Base-by-base conservation (phyloP, 2,329 filamentous ascomycete species). In the Mycosphaerella arachidis region DNA sequence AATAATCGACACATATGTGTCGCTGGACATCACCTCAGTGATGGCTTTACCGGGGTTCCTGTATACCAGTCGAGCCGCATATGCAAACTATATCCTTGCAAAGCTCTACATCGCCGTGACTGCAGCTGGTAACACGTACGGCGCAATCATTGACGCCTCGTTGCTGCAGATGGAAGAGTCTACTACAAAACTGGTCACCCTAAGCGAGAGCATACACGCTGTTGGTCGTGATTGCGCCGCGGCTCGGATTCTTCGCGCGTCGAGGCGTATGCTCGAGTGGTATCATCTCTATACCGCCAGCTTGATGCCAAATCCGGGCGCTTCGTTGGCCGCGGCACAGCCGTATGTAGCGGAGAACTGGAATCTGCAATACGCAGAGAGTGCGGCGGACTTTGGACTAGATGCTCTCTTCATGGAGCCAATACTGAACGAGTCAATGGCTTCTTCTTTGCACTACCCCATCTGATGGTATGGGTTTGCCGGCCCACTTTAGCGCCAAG, bases 71-170 rank as follows among this genome's bases (percentile, higher is more conserved):
- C 60, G 70, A 53, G 63, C 66, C 20, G 61, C 65, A 9, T 71
- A 70, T 52, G 66, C 66, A 3, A 58, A 66, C 12, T 70, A 66
- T 48, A 53, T 68, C 1, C 62, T 72, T 7, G 52, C 65, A n/a
- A 70, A 69, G 54, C 53, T 69, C 8, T 67, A 70, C 57, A 66
- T 71, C 20, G 68, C 69, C 8, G 59, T 64, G 4, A 67, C 66
- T 2, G 66, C 62, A 4, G 57, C 58, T 13, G 66, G 67, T 16
- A 71, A 67, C 58, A 69, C 70, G 4, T 65, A 64, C 18, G 66
- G 69, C 12, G 45, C 61, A 6, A 64, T 71, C 37, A 60, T 73
- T 43, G 64, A 66, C 16, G 57, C 63, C 4, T 60, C 64, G n/a
- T 59, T 67, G n/a, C 53, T 73, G 6, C 62, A 63, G 7, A 51